A percentile compares a stretch with the other conserved stretches of the same genome.
These are phyloP conservation scores for Mycothermus thermophilus DNA, from an alignment of 495 filamentous ascomycete genomes.

Conservation along the genomic window DNA sequence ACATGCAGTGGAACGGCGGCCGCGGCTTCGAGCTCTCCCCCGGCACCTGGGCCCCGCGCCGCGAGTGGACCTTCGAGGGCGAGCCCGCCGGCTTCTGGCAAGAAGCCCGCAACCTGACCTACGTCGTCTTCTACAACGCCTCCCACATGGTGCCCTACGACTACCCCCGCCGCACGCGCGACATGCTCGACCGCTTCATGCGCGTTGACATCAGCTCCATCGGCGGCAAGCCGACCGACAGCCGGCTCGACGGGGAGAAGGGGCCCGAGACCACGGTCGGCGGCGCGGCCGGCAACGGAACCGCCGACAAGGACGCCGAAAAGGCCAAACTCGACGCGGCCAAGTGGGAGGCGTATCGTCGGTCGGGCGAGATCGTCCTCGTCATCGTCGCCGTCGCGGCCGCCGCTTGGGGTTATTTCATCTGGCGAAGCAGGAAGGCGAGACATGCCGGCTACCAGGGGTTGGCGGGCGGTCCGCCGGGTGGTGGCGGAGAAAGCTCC, in stretches of 20 bases:
- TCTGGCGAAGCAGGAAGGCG: slow-evolving; percentile 60
- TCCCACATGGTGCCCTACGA: slow-evolving; percentile 98
- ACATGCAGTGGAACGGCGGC: slow-evolving; percentile 81
- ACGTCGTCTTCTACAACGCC: slow-evolving; percentile 88
- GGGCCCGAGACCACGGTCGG: slow-evolving; percentile 74
- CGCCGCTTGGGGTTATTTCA: slow-evolving; percentile 65
- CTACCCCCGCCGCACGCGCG: slow-evolving; percentile 68
- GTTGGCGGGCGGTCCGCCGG: slow-evolving; percentile 22
- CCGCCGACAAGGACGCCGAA: slow-evolving; percentile 61
- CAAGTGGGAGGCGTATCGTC: slow-evolving; percentile 84
- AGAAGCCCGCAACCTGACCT: slow-evolving; percentile 85
- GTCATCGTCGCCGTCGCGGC: slow-evolving; percentile 73
- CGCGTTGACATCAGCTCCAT: slow-evolving; percentile 85
- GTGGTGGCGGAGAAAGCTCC: slow-evolving; percentile 1
- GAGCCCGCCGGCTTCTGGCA: slow-evolving; percentile 87
- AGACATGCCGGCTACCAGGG: slow-evolving; percentile 36
- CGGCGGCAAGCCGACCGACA: slow-evolving; percentile 72
- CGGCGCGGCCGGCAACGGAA: slow-evolving; percentile 51
- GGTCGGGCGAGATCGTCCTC: slow-evolving; percentile 80
- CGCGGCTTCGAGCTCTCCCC: slow-evolving; percentile 82
- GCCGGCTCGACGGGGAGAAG: slow-evolving; percentile 81
- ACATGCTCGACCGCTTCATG: slow-evolving; percentile 97
- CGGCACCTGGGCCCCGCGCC: slow-evolving; percentile 79
- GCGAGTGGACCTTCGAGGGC: slow-evolving; percentile 90
- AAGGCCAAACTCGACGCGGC: slow-evolving; percentile 64